These are phyloP conservation scores for Alternaria postmessia DNA, from an alignment of 2,329 filamentous ascomycete genomes.

Conservation along the genomic window DNA sequence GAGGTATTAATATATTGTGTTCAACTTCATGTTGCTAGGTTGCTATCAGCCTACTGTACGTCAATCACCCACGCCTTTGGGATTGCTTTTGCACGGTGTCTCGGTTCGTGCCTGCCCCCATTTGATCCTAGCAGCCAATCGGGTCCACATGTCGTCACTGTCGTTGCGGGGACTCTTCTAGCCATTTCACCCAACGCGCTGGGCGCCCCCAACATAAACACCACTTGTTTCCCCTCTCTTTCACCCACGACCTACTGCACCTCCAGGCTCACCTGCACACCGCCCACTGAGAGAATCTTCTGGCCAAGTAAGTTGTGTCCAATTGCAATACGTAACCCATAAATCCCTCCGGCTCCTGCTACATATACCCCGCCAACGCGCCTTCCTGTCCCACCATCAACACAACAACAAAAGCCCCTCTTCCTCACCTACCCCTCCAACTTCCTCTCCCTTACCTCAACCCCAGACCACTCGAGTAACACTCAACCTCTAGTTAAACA, in stretches of 20 bases:
- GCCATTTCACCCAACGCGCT: constrained; percentile 34
- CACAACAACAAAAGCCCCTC: constrained; percentile 14
- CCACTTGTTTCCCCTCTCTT: constrained; percentile 22
- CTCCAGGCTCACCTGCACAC: constrained; percentile 30
- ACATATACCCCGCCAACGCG: constrained; percentile 35
- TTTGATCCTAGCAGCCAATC: constrained; percentile 33
- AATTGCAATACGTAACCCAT: constrained; percentile 16
- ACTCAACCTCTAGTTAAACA: constrained; percentile 11
- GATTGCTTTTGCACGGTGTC: constrained; percentile 29
- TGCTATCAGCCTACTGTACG: constrained; percentile 1
- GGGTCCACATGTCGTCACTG: constrained; percentile 41
- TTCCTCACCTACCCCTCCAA: constrained; percentile 9
- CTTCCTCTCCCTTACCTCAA: constrained; percentile 3
- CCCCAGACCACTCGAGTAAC: constrained; percentile 27
- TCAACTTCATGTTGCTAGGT: neutral
- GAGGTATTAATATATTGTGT: constrained; percentile 37
- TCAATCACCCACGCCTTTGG: constrained; percentile 15
- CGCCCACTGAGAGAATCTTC: constrained; percentile 30
- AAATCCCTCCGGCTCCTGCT: constrained; percentile 29
- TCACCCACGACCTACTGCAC: constrained; percentile 24
- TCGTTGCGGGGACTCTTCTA: constrained; percentile 28
- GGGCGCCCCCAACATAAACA: constrained; percentile 33
- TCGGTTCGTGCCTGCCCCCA: constrained; percentile 19
- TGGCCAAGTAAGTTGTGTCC: constrained; percentile 27
- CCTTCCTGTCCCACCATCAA: constrained; percentile 17